These are phyloP conservation scores for Tuber aestivum DNA, from an alignment of 495 filamentous ascomycete species.

Conservation along the genomic window DNA sequence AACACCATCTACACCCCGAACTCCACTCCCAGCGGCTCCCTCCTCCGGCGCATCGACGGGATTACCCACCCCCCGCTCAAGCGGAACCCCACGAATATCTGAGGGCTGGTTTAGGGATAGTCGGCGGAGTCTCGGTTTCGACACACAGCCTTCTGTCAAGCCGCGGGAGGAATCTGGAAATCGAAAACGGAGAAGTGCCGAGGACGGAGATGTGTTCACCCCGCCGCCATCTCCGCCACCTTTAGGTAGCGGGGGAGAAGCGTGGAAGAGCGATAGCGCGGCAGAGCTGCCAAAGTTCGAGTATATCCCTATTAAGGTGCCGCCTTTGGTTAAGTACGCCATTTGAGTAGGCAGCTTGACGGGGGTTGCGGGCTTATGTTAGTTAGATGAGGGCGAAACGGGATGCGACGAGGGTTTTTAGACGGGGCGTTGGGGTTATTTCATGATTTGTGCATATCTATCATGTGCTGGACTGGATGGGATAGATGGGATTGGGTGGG, in stretches of 20 bases:
- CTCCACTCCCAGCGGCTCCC: neutral
- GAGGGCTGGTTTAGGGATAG: neutral
- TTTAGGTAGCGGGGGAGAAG: neutral
- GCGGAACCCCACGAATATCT: neutral
- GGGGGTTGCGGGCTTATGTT: neutral
- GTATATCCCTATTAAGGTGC: neutral
- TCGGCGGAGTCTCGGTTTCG: neutral
- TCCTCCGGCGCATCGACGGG: neutral
- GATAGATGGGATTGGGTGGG: neutral
- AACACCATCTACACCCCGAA: neutral
- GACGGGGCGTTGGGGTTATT: neutral
- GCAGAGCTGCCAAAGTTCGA: neutral
- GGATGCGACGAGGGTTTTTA: neutral
- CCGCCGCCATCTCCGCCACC: neutral
- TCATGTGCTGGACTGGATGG: neutral
- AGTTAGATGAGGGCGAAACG: neutral
- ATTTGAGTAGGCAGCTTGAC: neutral
- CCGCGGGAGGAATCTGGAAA: neutral
- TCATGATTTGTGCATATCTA: neutral
- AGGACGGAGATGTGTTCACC: neutral
- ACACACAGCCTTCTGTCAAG: neutral
- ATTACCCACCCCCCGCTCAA: neutral
- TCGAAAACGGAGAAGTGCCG: neutral
- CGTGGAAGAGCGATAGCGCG: neutral
- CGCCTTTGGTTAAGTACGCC: neutral